These are phyloP conservation scores for Sporothrix pseudoabietina DNA, from an alignment of 2,329 filamentous ascomycete species.

Conservation along the genomic window DNA sequence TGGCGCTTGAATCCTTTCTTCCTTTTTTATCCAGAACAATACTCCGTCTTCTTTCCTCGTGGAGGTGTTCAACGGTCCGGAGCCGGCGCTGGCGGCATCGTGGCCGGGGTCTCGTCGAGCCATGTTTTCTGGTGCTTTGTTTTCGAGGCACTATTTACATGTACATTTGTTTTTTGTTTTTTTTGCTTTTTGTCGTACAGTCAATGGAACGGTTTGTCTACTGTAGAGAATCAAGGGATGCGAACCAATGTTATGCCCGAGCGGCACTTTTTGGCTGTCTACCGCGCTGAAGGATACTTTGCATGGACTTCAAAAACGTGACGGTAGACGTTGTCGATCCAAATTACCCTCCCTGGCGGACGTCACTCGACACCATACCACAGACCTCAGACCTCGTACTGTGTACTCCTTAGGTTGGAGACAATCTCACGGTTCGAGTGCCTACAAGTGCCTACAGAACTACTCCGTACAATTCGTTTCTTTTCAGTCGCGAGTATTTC, in stretches of 20 bases:
- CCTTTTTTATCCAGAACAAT: too few species aligned
- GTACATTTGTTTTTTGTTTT: background rate
- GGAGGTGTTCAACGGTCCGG: background rate
- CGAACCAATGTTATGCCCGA: background rate
- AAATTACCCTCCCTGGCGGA: constrained; percentile 12
- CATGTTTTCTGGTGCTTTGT: background rate
- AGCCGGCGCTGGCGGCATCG: constrained; percentile 4
- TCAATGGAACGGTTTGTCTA: background rate
- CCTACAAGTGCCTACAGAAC: background rate
- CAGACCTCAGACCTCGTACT: background rate
- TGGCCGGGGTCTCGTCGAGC: background rate
- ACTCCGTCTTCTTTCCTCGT: background rate
- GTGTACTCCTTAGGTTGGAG: background rate
- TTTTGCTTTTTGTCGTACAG: background rate
- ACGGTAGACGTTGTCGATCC: constrained; percentile 3
- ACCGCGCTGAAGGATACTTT: background rate
- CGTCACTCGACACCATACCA: background rate
- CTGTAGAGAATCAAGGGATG: background rate
- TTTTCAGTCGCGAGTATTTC: background rate
- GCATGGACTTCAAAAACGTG: background rate
- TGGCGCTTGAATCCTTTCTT: too few species aligned
- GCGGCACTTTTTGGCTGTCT: background rate
- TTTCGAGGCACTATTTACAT: background rate
- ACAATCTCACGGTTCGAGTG: background rate
- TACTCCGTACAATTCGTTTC: too few species aligned